Evolutionary conservation across 345 rosid species (phyloP).

Genomic region (Eucalyptus regnans): DNA sequence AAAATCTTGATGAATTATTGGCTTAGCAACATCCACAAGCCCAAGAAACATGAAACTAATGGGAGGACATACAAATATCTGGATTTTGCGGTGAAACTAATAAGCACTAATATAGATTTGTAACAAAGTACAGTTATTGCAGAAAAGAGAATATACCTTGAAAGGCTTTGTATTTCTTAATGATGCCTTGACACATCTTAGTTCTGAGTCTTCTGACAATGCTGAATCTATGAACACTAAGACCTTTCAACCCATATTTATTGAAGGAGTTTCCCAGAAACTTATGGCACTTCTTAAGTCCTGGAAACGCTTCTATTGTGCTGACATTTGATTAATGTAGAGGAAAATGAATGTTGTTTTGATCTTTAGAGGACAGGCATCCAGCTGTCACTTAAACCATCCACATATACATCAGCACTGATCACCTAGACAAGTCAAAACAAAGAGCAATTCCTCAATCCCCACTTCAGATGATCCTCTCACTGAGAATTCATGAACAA

Average conservation of each 20-base stretch:
- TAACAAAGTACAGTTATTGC: background rate
- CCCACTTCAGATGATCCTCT: slow-evolving; percentile 15
- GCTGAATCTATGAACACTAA: background rate
- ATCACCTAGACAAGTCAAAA: slow-evolving; percentile 15
- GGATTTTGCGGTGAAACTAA: background rate
- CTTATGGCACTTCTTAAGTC: background rate
- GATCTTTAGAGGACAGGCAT: background rate
- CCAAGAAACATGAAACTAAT: background rate
- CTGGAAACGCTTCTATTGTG: background rate
- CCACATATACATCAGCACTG: background rate
- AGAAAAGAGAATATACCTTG: background rate
- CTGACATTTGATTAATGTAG: background rate
- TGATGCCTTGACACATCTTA: background rate
- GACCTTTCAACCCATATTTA: background rate
- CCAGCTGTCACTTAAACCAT: background rate
- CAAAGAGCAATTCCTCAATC: slow-evolving; percentile 11
- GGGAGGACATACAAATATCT: background rate
- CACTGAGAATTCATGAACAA: slow-evolving; percentile 38
- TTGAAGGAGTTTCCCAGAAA: background rate
- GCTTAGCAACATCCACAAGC: background rate
- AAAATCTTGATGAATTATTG: background rate
- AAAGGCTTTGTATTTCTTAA: background rate
- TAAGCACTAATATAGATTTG: background rate
- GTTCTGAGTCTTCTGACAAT: background rate
- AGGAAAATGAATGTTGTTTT: background rate